These are phyloP conservation scores for Fusarium nygamai DNA, from an alignment of 2,329 filamentous ascomycete genomes.

Conservation along the genomic window DNA sequence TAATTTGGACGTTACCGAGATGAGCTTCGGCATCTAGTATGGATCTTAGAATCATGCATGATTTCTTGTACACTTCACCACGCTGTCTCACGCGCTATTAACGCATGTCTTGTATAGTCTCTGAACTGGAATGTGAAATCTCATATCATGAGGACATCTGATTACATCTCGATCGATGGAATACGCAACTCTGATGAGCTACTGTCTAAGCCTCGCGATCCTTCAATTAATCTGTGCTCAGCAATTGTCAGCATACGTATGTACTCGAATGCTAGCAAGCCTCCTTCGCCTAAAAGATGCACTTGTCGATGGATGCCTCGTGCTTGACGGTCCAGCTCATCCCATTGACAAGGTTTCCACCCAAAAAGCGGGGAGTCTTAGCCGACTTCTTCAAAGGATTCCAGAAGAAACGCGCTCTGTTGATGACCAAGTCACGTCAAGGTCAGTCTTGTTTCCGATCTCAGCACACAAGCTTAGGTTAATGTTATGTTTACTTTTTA, in stretches of 20 bases:
- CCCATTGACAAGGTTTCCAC: slow-evolving; percentile 16
- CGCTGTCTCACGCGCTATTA: slow-evolving; percentile 14
- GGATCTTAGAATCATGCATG: slow-evolving; percentile 19
- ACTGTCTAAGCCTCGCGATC: slow-evolving; percentile 13
- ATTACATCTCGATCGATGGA: not conserved
- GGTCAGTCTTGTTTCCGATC: slow-evolving; percentile 8
- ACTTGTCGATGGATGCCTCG: slow-evolving; percentile 20
- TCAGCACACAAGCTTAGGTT: not conserved
- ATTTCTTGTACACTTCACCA: slow-evolving; percentile 5
- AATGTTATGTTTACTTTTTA: slow-evolving; percentile 13
- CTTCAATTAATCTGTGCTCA: slow-evolving; percentile 5
- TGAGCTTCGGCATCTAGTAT: slow-evolving; percentile 25
- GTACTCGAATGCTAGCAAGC: slow-evolving; percentile 11
- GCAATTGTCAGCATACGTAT: slow-evolving; percentile 9
- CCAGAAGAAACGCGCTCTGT: slow-evolving; percentile 22
- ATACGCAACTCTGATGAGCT: slow-evolving; percentile 10
- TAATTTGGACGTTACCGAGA: slow-evolving; percentile 35
- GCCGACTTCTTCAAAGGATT: slow-evolving; percentile 23
- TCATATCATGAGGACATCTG: not conserved
- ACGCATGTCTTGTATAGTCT: slow-evolving; percentile 9
- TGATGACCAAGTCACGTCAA: not conserved
- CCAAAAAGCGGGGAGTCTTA: slow-evolving; percentile 25
- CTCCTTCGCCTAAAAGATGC: slow-evolving; percentile 10
- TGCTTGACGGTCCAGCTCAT: slow-evolving; percentile 10
- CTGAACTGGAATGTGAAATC: slow-evolving; percentile 17